Evolutionary conservation across 148 eudicot genomes (phyloP).

Genomic region (Linanthus parryae): DNA sequence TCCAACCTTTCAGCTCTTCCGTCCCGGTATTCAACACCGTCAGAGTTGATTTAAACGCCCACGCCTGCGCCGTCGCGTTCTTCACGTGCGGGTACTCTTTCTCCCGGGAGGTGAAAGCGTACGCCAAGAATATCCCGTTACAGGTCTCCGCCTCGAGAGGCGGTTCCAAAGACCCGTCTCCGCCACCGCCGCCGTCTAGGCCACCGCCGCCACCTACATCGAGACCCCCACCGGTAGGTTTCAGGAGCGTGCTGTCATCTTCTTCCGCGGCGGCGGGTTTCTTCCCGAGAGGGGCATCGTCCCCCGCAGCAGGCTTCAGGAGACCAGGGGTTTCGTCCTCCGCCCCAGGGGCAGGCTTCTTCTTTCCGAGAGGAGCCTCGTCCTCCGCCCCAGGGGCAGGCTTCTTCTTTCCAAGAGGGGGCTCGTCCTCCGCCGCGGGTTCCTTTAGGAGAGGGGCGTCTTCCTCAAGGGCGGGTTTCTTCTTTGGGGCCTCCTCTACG

Average conservation of each 20-base stretch:
- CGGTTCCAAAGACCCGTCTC: not conserved
- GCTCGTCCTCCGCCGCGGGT: too few species aligned
- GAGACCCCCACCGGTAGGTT: too few species aligned
- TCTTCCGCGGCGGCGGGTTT: too few species aligned
- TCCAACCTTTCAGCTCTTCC: conserved; percentile 46
- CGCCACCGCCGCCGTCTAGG: not conserved
- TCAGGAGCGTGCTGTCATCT: too few species aligned
- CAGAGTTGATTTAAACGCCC: conserved; percentile 38
- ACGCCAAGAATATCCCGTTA: conserved; percentile 37
- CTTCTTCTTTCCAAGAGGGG: conserved; percentile 14
- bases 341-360: not conserved
- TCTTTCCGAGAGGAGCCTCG: conserved; percentile 18
- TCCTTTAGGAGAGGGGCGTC: too few species aligned
- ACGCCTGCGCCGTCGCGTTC: conserved; percentile 48
- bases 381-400: too few species aligned
- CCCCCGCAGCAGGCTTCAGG: too few species aligned
- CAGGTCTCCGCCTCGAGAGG: conserved; percentile 24
- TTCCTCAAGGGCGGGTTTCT: not conserved
- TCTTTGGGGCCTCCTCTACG: too few species aligned
- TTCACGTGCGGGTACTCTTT: conserved; percentile 36
- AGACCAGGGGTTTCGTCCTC: too few species aligned
- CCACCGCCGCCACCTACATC: too few species aligned
- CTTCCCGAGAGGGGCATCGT: too few species aligned
- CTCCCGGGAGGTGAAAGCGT: conserved; percentile 34
- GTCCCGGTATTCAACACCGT: conserved; percentile 34